A percentile compares a stretch with the other conserved stretches of the same genome.
These are phyloP conservation scores for Lentithecium fluviatile DNA, from an alignment of 495 filamentous ascomycete species.

Conservation along the genomic window DNA sequence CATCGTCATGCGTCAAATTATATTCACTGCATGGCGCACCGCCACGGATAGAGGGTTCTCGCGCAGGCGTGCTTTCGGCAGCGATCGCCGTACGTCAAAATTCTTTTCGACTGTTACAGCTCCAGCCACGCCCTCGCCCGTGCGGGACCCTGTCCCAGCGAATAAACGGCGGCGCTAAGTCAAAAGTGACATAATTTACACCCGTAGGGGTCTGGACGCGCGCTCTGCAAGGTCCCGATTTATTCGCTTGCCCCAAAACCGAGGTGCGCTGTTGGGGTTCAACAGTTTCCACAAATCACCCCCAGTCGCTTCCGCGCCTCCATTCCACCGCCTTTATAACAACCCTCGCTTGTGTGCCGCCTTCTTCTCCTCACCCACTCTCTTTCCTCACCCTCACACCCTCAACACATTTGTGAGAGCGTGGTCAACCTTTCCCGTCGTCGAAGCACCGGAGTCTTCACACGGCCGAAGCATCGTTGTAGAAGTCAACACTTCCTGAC, in stretches of 20 bases:
- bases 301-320: not conserved
- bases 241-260: not conserved
- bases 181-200: not conserved
- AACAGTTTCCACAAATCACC: not conserved
- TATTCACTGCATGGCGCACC: not conserved
- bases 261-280: not conserved
- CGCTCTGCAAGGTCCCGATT: not conserved
- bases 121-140: not conserved
- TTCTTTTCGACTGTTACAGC: not conserved
- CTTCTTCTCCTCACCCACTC: constrained; percentile 3
- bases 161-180: not conserved
- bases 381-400: constrained; percentile 21
- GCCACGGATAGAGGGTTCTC: not conserved
- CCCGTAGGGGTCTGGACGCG: not conserved
- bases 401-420: constrained; percentile 7
- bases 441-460: not conserved
- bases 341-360: not conserved
- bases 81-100: not conserved
- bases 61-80: not conserved
- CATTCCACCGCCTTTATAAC: constrained; percentile 24
- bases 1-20: too few species aligned
- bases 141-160: not conserved
- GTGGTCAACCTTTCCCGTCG: constrained; percentile 5
- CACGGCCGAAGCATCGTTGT: not conserved
- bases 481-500: not conserved